Evolutionary conservation across 345 rosid genomes (phyloP).

Genomic region (Brassica napus): DNA sequence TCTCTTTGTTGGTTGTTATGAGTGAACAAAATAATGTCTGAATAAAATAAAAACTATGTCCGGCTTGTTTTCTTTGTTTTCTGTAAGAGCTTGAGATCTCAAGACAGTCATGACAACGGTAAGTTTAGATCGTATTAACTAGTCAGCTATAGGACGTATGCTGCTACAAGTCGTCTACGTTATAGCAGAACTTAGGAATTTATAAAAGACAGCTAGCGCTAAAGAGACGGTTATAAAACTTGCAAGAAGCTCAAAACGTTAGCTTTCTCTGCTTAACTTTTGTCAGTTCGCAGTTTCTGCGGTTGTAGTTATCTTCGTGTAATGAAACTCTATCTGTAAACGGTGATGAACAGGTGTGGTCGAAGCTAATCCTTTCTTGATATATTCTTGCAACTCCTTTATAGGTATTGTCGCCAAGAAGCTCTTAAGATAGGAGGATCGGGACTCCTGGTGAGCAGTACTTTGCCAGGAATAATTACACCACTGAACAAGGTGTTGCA

Average conservation of each 20-base stretch:
- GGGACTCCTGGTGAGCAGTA: too few relatives aligned
- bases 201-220: not conserved
- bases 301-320: conserved; percentile 39
- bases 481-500: not conserved
- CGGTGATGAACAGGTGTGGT: conserved; percentile 65
- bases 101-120: not conserved
- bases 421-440: conserved; percentile 41
- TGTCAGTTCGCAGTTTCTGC: not conserved
- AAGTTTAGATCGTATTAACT: not conserved
- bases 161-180: not conserved
- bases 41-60: not conserved
- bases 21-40: conserved; percentile 21
- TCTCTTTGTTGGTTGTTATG: not conserved
- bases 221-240: conserved; percentile 9
- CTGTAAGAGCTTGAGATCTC: not conserved
- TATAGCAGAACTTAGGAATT: conserved; percentile 8
- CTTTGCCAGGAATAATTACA: too few relatives aligned
- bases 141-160: too few relatives aligned
- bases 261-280: not conserved
- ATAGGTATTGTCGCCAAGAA: conserved; percentile 71
- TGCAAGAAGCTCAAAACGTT: conserved; percentile 11
- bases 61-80: not conserved
- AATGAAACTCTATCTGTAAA: conserved; percentile 67
- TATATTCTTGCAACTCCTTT: conserved; percentile 59
- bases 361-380: conserved; percentile 58